Evolutionary conservation across 768 basidiomycete genomes (phyloP), one percentile per base, ranked within the genome.

Genomic region (Hemileccinum rubropunctum): DNA sequence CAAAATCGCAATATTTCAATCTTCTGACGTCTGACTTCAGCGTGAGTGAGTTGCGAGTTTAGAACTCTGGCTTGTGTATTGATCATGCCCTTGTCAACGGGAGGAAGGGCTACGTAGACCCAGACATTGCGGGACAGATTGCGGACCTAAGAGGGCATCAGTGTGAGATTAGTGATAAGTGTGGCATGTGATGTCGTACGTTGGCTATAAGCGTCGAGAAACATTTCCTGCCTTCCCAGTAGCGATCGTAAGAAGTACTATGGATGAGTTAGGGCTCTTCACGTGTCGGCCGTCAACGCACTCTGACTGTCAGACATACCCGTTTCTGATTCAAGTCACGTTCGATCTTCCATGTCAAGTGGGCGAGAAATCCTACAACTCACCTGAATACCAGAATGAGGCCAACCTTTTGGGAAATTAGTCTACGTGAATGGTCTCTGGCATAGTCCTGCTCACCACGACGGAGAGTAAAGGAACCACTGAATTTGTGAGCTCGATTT

Each of bases 401-500:
- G 57, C 92, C 94, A 45, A 95, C 89, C 88, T 91, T 41, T 6
- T 14, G 14, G 26, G 51, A 11, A 28, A 42, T 23, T 49, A 50
- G 28, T 45, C 35, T 35, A 30, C 20, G 27, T 23, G 18, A 47
- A 39, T 15, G 4, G n/a, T 12, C 23, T 47, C 21, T 34, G 18
- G 8, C 8, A 36, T 13, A 20, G 12, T 32, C 36, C 20, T n/a
- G 72, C 88, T 68, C 62, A 91, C 93, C 57, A 95, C 94, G 12
- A 97, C 90, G 11, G 91, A 90, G 28, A 95, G 77, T 45, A 97
- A 70, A 1, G 94, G 94, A 2, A 94, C 82, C 48, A 95, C 86
- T 21, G 89, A 84, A 67, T 91, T 95, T 17, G 89, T 82, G 58
- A 91, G 73, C 21, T 77, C 75, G 39, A 94, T 66, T 26, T 73